These are phyloP conservation scores for Beta macrorhiza DNA, from an alignment of 179 eudicot species.

Conservation along the genomic window DNA sequence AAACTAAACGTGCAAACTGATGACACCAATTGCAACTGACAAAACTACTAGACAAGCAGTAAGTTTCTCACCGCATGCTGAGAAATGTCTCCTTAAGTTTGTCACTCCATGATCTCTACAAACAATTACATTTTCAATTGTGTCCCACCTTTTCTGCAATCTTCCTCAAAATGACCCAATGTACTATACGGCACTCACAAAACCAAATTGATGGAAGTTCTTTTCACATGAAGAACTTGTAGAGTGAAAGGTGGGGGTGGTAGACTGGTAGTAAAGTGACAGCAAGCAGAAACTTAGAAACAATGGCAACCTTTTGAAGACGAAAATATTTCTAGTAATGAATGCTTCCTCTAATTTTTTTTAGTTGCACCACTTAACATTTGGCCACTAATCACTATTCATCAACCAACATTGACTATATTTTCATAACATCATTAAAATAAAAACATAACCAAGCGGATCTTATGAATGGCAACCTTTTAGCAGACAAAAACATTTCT, in stretches of 20 bases:
- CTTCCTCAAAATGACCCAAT: not conserved
- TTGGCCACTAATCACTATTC: no score
- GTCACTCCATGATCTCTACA: not conserved
- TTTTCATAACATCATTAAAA: no score
- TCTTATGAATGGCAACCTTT: no score
- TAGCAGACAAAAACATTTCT: no score
- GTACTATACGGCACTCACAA: not conserved
- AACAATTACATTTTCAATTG: not conserved
- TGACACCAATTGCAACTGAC: not conserved
- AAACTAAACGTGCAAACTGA: not conserved
- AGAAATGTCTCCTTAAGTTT: not conserved
- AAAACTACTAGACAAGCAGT: not conserved
- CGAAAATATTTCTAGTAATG: not conserved
- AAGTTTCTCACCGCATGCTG: not conserved
- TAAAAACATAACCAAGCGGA: no score
- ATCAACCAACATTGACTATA: no score
- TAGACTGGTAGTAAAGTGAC: not conserved
- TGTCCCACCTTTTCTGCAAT: not conserved
- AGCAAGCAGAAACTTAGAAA: not conserved
- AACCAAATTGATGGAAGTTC: not conserved
- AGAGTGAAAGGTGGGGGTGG: not conserved
- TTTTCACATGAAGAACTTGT: slow-evolving; percentile 1
- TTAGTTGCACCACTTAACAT: no score
- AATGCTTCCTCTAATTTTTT: no score
- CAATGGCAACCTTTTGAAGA: not conserved